Evolutionary conservation across 192 early-diverging fungal species (phyloP).

Genomic region (Phycomyces nitens): DNA sequence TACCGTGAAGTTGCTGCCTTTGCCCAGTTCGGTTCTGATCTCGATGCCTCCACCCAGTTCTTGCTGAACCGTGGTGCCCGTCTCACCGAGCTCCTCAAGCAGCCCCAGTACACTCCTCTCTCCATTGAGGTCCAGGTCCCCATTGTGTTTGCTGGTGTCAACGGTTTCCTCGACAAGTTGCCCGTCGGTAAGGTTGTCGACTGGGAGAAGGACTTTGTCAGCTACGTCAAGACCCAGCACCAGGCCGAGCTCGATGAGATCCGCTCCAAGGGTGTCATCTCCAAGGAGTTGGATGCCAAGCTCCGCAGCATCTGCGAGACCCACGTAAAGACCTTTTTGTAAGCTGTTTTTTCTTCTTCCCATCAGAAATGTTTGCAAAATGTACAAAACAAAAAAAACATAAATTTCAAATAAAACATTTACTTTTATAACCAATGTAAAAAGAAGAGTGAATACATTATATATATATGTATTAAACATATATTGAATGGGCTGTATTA

Average conservation of each 20-base stretch:
- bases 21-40: slow-evolving; percentile 99
- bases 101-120: slow-evolving; percentile 95
- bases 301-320: slow-evolving; percentile 79
- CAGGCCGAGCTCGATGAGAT: slow-evolving; percentile 83
- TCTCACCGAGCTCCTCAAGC: slow-evolving; percentile 98
- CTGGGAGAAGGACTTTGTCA: slow-evolving; percentile 87
- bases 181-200: slow-evolving; percentile 86
- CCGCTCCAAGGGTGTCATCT: slow-evolving; percentile 84
- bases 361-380: no score
- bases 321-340: slow-evolving; percentile 76
- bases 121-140: slow-evolving; percentile 97
- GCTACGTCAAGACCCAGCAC: slow-evolving; percentile 83
- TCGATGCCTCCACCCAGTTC: slow-evolving; percentile 99
- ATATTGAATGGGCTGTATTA: no score
- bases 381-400: slow-evolving; percentile 9
- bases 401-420: not conserved
- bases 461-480: no score
- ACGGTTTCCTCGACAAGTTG: slow-evolving; percentile 98
- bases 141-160: slow-evolving; percentile 98
- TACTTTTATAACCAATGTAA: no score
- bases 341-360: no score
- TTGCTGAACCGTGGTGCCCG: slow-evolving; percentile 99
- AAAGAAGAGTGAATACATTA: no score
- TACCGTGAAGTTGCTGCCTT: slow-evolving; percentile 99
- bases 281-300: slow-evolving; percentile 85